phyloP scores from a whole-genome alignment of 2,329 filamentous ascomycete genomes.

The Ophiosphaerella narmari region DNA sequence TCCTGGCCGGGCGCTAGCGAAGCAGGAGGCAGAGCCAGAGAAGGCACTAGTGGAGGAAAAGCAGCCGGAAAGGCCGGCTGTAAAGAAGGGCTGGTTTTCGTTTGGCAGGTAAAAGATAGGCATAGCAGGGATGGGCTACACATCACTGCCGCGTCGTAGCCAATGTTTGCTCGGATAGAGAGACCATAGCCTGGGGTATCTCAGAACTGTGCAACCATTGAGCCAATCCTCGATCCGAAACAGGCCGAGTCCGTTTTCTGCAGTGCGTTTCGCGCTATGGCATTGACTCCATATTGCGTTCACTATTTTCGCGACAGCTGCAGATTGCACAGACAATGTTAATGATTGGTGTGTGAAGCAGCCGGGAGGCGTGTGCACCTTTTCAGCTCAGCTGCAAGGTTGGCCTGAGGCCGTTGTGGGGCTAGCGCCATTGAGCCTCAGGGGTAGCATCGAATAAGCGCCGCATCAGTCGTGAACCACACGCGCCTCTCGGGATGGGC shows the following conservation, averaged over 20 bases:
- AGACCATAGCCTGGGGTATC: constrained; percentile 2
- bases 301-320: constrained; percentile 16
- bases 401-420: constrained; percentile 23
- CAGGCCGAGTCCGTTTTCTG: not conserved
- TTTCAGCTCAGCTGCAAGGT: constrained; percentile 9
- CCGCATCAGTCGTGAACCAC: constrained; percentile 22
- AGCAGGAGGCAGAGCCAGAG: constrained; percentile 34
- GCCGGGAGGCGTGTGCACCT: constrained; percentile 7
- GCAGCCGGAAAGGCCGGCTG: constrained; percentile 44
- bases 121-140: constrained; percentile 1
- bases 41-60: constrained; percentile 29
- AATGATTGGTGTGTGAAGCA: constrained; percentile 22
- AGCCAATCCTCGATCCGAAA: constrained; percentile 8
- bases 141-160: constrained; percentile 3
- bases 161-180: constrained; percentile 3
- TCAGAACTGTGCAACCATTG: not conserved
- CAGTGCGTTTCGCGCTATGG: constrained; percentile 14
- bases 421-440: constrained; percentile 32
- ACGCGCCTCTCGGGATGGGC: constrained; percentile 29
- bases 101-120: constrained; percentile 50
- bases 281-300: constrained; percentile 10
- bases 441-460: constrained; percentile 30
- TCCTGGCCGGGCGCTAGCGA: constrained; percentile 62
- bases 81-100: constrained; percentile 58
- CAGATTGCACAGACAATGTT: constrained; percentile 13